Evolutionary conservation across 176 grass and related monocot genomes (phyloP), one percentile per base, ranked within the genome.

Genomic region (Cenchrus americanus): DNA sequence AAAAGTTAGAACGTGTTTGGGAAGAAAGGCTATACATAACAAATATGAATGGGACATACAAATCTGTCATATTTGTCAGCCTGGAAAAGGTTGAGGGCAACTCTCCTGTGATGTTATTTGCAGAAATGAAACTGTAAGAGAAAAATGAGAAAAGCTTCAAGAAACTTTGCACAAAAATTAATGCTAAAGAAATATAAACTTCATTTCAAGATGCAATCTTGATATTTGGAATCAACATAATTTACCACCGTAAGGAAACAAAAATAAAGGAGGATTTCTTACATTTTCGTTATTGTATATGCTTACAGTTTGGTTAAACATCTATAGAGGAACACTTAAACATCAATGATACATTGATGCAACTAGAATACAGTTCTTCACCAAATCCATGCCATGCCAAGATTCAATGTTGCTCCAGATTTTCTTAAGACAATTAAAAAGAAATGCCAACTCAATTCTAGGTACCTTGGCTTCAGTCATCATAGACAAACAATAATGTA

Each of bases 51-150:
- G 46, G 71, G 10, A 47, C 87, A 81, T 92, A 95, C 93, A 95
- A 90, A 89, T 95, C 90, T 59, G 93, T 92, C 85, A 95, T 69
- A 60, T 92, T 92, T 86, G 85, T 90, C 57, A 95, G 90, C 69
- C 58, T 92, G 78, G 90, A 79, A 86, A 95, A 88, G 73, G 93
- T 95, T 78, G 84, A 84, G 30, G 93, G 88, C 87, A 92, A 88
- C 82, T 95, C 93, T 81, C 93, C 93, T 88, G 79, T 95, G 90
- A 95, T 90, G 65, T 92, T 86, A 92, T 95, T 95, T 64, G 90
- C 90, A 86, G 93, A 92, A 87, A 95, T 92, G 85, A 95, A 95
- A 92, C 90, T 95, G 90, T 73, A 90, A 86, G 73, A 82, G 70
- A 81, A 88, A 77, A 91, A 81, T 40, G 72, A 85, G 69, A 62